A percentile compares a stretch with the other conserved stretches of the same genome.
Conservation (phyloP, 2,329 filamentous ascomycete species). For the Achaetomium macrosporum region DNA sequence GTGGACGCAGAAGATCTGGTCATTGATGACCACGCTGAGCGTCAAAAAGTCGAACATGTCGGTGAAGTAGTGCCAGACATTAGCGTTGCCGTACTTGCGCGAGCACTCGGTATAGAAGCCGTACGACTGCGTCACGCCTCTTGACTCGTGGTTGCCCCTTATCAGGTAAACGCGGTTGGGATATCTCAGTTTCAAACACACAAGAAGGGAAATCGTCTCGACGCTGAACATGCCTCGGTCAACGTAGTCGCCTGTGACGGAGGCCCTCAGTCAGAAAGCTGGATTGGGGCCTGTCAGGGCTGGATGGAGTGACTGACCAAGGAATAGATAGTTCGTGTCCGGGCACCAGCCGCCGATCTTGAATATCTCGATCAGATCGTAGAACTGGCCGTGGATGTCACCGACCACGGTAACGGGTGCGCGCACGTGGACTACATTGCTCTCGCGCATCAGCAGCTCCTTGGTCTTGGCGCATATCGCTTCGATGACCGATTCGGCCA, state of each 20-base stretch:
- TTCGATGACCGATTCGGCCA: conserved; percentile 94
- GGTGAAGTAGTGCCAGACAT: conserved; percentile 99
- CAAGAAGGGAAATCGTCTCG: conserved; percentile 94
- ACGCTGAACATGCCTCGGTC: conserved; percentile 98
- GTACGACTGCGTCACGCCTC: conserved; percentile 96
- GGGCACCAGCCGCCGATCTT: conserved; percentile 96
- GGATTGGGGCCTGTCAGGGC: background rate
- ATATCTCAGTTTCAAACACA: conserved; percentile 95
- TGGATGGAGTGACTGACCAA: conserved; percentile 52
- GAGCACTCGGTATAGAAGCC: conserved; percentile 98
- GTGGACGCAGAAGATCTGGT: conserved; percentile 98
- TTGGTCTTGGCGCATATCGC: conserved; percentile 99
- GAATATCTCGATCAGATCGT: conserved; percentile 98
- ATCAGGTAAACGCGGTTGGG: conserved; percentile 93
- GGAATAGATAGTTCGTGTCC: conserved; percentile 96
- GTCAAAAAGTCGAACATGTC: conserved; percentile 99
- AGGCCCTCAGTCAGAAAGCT: background rate
- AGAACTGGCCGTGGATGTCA: conserved; percentile 98
- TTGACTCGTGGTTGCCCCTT: conserved; percentile 94
- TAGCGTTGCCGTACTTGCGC: conserved; percentile 96
- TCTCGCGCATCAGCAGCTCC: conserved; percentile 98
- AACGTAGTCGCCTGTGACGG: conserved; percentile 76
- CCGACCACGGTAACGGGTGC: conserved; percentile 96
- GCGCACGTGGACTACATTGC: conserved; percentile 95
- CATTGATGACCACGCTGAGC: conserved; percentile 93